Evolutionary conservation across 768 basidiomycete species (phyloP), one percentile per base, ranked within the genome.

Genomic region (Mycena filopes): DNA sequence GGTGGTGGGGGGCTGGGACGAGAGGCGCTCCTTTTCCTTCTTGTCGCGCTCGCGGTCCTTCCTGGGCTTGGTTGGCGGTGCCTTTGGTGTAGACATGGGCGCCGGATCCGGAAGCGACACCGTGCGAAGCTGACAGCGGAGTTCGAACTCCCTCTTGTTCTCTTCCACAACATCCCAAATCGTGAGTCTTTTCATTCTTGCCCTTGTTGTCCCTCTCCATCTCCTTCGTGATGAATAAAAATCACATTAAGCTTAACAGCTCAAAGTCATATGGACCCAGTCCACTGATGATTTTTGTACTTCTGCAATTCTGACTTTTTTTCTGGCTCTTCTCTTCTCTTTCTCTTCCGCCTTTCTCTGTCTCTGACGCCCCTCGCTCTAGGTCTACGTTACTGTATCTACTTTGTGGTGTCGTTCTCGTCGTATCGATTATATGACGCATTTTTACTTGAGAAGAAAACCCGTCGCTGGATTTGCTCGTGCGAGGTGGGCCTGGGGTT

Each of bases 241-340:
- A 72, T 83, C 85, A 86, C 82, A 87, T 84, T 84, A 87, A 87
- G 84, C 85, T 87, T 84, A 87, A 86, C 85, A 87, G n/a, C n/a
- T n/a, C n/a, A n/a, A n/a, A n/a, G 84, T 86, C 86, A 80, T 78
- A 86, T 80, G 79, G 80, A 76, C 74, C 36, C 63, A 59, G 73
- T 72, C 78, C 78, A 79, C 65, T 86, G 85, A 81, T 83, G 84
- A 86, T 53, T 58, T 31, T 71, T 69, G 65, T 70, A 81, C 81
- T 86, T 87, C 86, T 87, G 85, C 85, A 86, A 87, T 86, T 73
- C 85, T 86, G 85, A 86, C 54, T 55, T 62, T 71, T 71, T 61
- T 54, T 60, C 36, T 36, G 36, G 10, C 36, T 59, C 28, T 56
- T 48, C 29, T 43, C 48, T 49, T 41, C 23, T 47, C 56, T 26